Base-by-base conservation (phyloP, 2,329 filamentous ascomycete species). In the Pezicula neosporulosa region DNA sequence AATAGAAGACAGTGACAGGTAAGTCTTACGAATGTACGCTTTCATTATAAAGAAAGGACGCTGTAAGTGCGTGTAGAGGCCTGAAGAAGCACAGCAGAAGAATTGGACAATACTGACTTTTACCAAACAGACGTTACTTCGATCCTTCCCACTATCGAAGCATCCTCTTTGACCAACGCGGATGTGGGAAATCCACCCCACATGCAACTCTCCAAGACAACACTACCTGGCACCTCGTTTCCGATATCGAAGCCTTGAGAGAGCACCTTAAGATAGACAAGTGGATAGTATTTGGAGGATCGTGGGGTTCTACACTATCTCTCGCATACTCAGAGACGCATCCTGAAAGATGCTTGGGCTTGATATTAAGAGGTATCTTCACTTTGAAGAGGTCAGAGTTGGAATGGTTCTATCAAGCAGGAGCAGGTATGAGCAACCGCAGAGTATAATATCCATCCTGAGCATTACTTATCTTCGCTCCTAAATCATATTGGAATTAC, bases 281-380 rank as follows among this genome's bases (percentile, higher is more conserved):
- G 58, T 77, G 74, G 75, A 65, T 70, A 36, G 69, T 77, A 4
- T 77, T 76, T 53, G 75, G 75, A 37, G 73, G 74, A 2, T 76
- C 73, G 1, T 77, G 74, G 74, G 74, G 74, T 33, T 72, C 70
- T 3, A 73, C 73, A 0, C 65, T 77, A 15, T 62, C 72, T 0
- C 62, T 77, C 1, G 65, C 70, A 21, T 77, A 77, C 57, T 63
- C 74, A 1, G 68, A 77, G 55, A 65, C 66, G 1, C 68, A 76
- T 35, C 69, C 74, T 1, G 61, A 67, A 0, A 57, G 58, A 12
- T 68, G 72, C 12, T 56, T 68, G 2, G 68, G 67, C 8, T 56
- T 77, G 6, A 66, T 75, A 10, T 60, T 76, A 4, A 65, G 72
- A 15, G 74, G 74, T 2, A 68, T 76, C 33, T 76, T 76, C 55